Evolutionary conservation across 305 asterid species (phyloP).

Genomic region (Fraxinus dipetala): DNA sequence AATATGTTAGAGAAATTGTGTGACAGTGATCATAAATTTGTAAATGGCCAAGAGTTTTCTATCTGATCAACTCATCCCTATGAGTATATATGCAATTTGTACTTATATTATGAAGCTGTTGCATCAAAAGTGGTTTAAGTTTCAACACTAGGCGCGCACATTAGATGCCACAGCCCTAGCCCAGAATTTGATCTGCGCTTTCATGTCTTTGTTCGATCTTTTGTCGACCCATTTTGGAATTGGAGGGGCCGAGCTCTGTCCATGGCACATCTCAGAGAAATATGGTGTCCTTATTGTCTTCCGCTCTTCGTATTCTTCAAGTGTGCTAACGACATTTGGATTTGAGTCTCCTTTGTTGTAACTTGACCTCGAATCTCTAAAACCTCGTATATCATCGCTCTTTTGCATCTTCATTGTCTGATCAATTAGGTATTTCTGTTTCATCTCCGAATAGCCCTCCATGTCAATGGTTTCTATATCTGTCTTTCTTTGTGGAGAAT

Average conservation of each 20-base stretch:
- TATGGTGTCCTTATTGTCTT: constrained; percentile 15
- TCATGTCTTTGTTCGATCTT: constrained; percentile 57
- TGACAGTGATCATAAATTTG: background rate
- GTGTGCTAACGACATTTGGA: background rate
- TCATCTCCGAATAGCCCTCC: constrained; percentile 24
- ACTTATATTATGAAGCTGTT: background rate
- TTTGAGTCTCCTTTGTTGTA: constrained; percentile 14
- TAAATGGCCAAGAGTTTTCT: background rate
- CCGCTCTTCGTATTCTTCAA: constrained; percentile 11
- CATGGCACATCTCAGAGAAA: constrained; percentile 17
- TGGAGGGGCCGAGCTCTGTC: constrained; percentile 26
- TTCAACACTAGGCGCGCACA: constrained; percentile 62
- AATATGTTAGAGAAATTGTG: background rate
- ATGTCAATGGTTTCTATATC: constrained; percentile 21
- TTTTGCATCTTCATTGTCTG: constrained; percentile 31
- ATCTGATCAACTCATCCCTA: background rate
- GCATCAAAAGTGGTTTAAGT: background rate
- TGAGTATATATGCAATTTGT: background rate
- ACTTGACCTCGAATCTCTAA: constrained; percentile 34
- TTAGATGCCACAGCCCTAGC: constrained; percentile 90
- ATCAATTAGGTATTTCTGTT: constrained; percentile 17
- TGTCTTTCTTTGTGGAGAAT: constrained; percentile 24
- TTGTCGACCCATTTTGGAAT: constrained; percentile 25
- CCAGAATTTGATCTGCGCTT: constrained; percentile 84
- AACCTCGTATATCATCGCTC: constrained; percentile 37